Base-by-base conservation (phyloP, 352 stramenopile species). In the Globisporangium megalacanthum region DNA sequence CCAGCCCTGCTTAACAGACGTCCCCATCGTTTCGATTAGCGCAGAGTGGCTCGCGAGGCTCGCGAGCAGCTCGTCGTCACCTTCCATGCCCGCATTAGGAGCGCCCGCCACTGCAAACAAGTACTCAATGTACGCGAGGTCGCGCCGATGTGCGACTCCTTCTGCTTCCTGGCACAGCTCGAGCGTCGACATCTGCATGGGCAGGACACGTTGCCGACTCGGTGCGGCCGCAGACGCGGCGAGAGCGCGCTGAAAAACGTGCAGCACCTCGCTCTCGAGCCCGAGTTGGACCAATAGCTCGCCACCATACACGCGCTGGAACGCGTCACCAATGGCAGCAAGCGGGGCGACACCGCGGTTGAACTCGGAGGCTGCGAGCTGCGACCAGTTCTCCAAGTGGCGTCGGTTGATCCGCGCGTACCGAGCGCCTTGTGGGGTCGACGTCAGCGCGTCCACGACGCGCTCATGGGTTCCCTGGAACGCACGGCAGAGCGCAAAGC, bases 311-410 rank as follows among this genome's bases (percentile, higher is more conserved):
- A 92, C 78, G 11, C 73, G 73, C 54, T 71, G 71, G 51, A 93
- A 90, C 20, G 80, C 74, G 29, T 76, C 65, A 0, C 60, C 62
- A n/a, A 87, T 79, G 11, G 77, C 77, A 15, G 68, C 44, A 25
- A 86, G 52, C 50, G 70, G 66, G 13, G 62, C 41, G 6, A 83
- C 58, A 48, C 77, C 75, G 25, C 83, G 79, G 17, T 82, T 72
- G 45, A 93, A 75, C 64, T 93, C 83, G 4, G 75, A 68, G 0
- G 70, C 78, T 5, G 80, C 65, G 19, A 93, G 61, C 45, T 83
- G 68, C 6, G 80, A 85, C 83, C 83, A 93, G 46, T 89, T 91
- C 48, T 91, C 73, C 29, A 93, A 60, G 42, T 93, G 77, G 13
- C 83, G 73, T 22, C 77, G 77, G 53, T 84, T 89, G 39, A 93